Base-by-base conservation (phyloP, 305 asterid species). In the Andrographis paniculata region DNA sequence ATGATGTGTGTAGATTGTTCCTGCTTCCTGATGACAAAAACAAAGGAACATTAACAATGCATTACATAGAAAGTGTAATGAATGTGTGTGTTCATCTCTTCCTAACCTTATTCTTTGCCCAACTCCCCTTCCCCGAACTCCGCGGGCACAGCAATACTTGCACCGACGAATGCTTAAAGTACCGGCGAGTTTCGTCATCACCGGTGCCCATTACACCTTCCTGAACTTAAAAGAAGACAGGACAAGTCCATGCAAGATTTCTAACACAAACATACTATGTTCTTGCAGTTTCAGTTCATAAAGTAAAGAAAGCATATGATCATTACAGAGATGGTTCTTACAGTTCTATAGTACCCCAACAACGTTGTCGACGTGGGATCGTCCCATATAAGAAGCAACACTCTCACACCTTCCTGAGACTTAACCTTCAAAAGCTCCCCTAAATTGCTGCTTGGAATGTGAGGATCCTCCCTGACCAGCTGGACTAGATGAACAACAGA, bases 341-440 rank as follows among this genome's bases (percentile, higher is more conserved):
- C 97, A 43, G 89, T 75, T 77, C 64, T 79, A 46, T 61, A n/a
- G n/a, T n/a, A 80, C 37, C 95, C 95, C 67, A 84, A 70, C 48
- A 87, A 71, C 70, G 80, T 79, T 36, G 76, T 77, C 4, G 97
- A 87, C 17, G 97, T 87, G 17, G 97, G 97, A 70, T 87, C 97
- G 60, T 87, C 97, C 97, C 97, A 87, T n/a, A 84, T 67, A n/a
- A 87, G 94, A 21, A 87, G 84, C 56, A 87, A 50, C 28, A 87
- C 94, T 50, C 97, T 74, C 44, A 87, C 95, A 22, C 95, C 97
- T 81, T 87, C 97, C 54, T 79, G 95, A 35, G 97, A 87, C 70
- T 84, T 87, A 17, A 45, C 50, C 60, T 78, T 84, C 56, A 89
- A 76, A 63, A 89, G 73, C 33, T 82, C 82, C 18, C 96, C 98